Evolutionary conservation across 2,329 filamentous ascomycete genomes (phyloP), one percentile per base, ranked within the genome.

Genomic region (Cadophora sp.): DNA sequence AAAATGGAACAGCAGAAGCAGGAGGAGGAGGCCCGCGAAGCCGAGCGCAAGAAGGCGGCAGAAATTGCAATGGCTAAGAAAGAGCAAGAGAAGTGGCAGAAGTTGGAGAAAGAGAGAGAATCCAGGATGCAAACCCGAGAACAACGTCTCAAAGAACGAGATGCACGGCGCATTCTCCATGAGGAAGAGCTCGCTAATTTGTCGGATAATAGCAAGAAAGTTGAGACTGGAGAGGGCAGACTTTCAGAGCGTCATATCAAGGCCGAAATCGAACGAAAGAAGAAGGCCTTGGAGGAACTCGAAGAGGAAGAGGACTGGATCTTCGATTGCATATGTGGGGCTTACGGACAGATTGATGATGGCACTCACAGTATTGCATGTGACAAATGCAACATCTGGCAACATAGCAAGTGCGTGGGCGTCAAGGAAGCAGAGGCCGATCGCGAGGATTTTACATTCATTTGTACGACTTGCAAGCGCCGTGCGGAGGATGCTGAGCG

Each of bases 371-470:
- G 94, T 78, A 90, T 99, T 72, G 92, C 94, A 31, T 99, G 96
- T 80, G 96, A 99, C 77, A 90, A 86, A 73, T 99, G 96, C 83
- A 97, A 91, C 77, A 91, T 97, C 59, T 99, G 96, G 96, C 95
- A 98, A 78, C 96, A 99, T 77, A 97, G 94, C 83, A 93, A 92
- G 75, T 99, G 96, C 77, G 87, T 97, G 68, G 91, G 90, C 50
- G 92, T 98, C 71, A 86, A 87, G 56, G 87, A 97, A 74, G 82
- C 86, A 68, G 91, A 94, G 70, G 94, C 94, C 0, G 95, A 97
- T 72, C 85, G 89, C 58, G 89, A 93, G 1, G 92, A 97, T 72
- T 98, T 98, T 76, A 89, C 92, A 69, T 97, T 97, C 76, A 80
- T 97, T 72, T 98, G 95, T 81, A 83, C 83, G 40, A 89, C 91